Base-by-base conservation (phyloP, 768 basidiomycete genomes). In the Boletus fagicola region DNA sequence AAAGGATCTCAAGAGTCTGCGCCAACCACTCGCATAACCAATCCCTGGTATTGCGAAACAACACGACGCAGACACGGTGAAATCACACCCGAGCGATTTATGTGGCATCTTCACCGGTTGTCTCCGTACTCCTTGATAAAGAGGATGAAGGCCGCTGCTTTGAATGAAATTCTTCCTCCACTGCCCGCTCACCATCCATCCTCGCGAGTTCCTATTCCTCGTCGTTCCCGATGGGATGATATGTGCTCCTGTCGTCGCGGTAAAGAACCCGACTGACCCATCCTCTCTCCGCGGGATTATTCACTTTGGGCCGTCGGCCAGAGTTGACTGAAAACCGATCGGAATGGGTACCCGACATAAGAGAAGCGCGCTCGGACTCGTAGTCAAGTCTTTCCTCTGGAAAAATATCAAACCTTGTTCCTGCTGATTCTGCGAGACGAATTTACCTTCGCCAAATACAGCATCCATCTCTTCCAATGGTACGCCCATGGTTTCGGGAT, bases 401-500 rank as follows among this genome's bases (percentile, higher is more conserved):
- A 30, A 47, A 50, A 35, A 18, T 16, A 44, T 64, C 39, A 60
- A 46, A 49, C 8, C n/a, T 35, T 22, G 9, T 71, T 69, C 73
- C 15, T 11, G 53, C 20, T 15, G 15, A 20, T n/a, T 20, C 15
- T 45, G 18, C 39, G 31, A 45, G 30, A 42, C n/a, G 15, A 10
- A 33, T 43, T 51, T 26, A 86, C 88, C 89, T 85, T 94, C 92
- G 45, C 92, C 88, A 72, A 95, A 95, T 18, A 94, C 85, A 26
- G 81, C 84, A 66, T 94, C 93, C 86, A 95, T 92, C 69, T 94
- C 92, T 74, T 95, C 93, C 52, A 94, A 75, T 2, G 92, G 88
- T 7, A 93, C 84, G 2, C 92, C 90, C 74, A 83, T 93, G 13
- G 91, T 92, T 72, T 93, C 90, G 1, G 91, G 92, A 67, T 92